Evolutionary conservation across 2,329 filamentous ascomycete genomes (phyloP), one percentile per base, ranked within the genome.

Genomic region (Lachnellula arida): DNA sequence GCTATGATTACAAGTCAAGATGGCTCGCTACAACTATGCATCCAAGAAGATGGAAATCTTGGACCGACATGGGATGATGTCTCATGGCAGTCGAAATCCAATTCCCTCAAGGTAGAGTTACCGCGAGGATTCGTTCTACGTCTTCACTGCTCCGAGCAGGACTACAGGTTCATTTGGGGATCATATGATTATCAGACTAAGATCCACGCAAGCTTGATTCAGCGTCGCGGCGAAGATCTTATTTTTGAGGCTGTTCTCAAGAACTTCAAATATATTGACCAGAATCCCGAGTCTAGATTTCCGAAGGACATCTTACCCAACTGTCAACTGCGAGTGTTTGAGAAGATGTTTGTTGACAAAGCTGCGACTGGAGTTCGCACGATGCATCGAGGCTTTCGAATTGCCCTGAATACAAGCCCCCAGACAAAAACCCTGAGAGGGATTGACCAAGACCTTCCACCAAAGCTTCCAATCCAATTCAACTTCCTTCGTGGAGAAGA

Each of bases 181-280:
- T 90, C 95, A 71, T 90, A 91, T 62, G 90, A 96, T 57, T 93
- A 95, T 69, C 89, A 88, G 25, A 81, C 81, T 61, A 90, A 88
- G 65, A 83, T 93, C 2, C 87, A 91, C 66, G 78, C 80, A 25
- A 88, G 84, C 51, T 76, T 96, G 43, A 83, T 84, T 37, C 83
- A 85, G 6, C 81, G 84, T 42, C 77, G 78, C 32, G 87, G 89
- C 51, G 92, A 97, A 72, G 77, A 76, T 2, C 72, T 87, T 54
- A 77, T 88, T 2, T 91, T 89, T 68, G 83, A 86, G 64, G 80
- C 82, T 7, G 85, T 81, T 1, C 74, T 96, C 8, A 82, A 83
- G 46, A 81, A 86, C 25, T 90, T 95, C 61, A 89, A 93, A 65
- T 94, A 93, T 68, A 86, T 91, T 66, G 90, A 95, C 66, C 79